Evolutionary conservation across 306 rosid genomes (phyloP), one percentile per base, ranked within the genome.

Genomic region (Urtica urens): DNA sequence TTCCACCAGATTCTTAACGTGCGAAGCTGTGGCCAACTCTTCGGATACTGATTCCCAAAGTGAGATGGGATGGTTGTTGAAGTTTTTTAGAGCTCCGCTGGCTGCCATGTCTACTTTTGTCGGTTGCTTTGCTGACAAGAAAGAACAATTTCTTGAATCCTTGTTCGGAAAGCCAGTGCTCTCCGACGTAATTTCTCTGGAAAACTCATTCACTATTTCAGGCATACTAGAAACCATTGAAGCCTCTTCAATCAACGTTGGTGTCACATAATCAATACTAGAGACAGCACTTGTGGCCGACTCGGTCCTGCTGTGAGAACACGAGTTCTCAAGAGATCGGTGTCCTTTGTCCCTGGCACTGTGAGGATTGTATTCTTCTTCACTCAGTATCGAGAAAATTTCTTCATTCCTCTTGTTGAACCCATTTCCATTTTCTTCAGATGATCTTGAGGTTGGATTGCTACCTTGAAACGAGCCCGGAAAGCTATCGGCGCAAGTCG

Each of bases 211-310:
- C 52, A 34, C 67, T 66, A 57, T 60, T 69, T 67, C 73, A 26
- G 39, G 65, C 72, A 60, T 59, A 53, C 38, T 56, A 24, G 78
- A 66, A 57, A 74, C 45, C 63, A 62, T 67, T 14, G 73, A 66
- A 55, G 60, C 60, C 60, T 58, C 59, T 58, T 58, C 86, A 58
- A 74, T 71, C 14, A 64, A 58, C 60, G 67, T 63, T 48, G 82
- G 73, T 40, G 58, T 72, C 63, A 69, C 65, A 60, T 51, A 76
- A 57, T 81, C 95, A 37, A 60, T 50, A 69, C 90, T 79, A 38
- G 81, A 84, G 50, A 74, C 62, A 37, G 80, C 79, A 65, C 92
- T 84, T 40, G 97, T 76, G 41, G 78, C 71, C 58, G 95, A 81
- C 57, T 62, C 92, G 34, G 93, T 84, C 73, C 95, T 63, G 69